Conservation (phyloP, 805 yeast genomes). For the Zygosaccharomyces kombuchaensis region DNA sequence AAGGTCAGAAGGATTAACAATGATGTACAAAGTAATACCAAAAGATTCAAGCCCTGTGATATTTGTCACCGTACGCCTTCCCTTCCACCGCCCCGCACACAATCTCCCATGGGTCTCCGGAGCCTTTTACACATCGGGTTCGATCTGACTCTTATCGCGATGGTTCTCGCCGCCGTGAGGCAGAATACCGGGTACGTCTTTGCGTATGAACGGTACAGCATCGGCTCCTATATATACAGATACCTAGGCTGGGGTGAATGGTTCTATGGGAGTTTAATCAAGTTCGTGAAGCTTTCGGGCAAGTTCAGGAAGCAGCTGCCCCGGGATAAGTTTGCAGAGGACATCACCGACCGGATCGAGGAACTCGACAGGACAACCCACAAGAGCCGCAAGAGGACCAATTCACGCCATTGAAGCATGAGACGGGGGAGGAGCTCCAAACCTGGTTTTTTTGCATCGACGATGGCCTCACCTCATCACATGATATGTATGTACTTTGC, state of each 20-base stretch:
- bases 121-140: slow-evolving; percentile 57
- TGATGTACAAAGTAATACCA: not conserved
- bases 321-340: slow-evolving; percentile 20
- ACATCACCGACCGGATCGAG: slow-evolving; percentile 23
- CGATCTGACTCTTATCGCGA: slow-evolving; percentile 73
- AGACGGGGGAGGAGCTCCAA: not conserved
- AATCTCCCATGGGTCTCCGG: slow-evolving; percentile 17
- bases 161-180: slow-evolving; percentile 81
- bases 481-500: not conserved
- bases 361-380: slow-evolving; percentile 22
- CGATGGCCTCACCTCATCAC: not conserved
- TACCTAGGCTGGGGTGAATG: slow-evolving; percentile 59
- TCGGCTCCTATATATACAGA: slow-evolving; percentile 46
- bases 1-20: not conserved
- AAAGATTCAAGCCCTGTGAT: too few species aligned
- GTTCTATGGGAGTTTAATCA: slow-evolving; percentile 48
- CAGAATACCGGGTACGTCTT: slow-evolving; percentile 70
- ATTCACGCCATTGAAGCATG: not conserved
- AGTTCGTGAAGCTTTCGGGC: slow-evolving; percentile 44
- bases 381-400: not conserved
- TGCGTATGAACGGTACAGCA: slow-evolving; percentile 33
- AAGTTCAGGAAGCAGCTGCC: slow-evolving; percentile 40
- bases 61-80: too few species aligned
- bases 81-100: too few species aligned
- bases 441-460: not conserved